Conservation (phyloP, 768 basidiomycete species). For the Termitomyces sp. region DNA sequence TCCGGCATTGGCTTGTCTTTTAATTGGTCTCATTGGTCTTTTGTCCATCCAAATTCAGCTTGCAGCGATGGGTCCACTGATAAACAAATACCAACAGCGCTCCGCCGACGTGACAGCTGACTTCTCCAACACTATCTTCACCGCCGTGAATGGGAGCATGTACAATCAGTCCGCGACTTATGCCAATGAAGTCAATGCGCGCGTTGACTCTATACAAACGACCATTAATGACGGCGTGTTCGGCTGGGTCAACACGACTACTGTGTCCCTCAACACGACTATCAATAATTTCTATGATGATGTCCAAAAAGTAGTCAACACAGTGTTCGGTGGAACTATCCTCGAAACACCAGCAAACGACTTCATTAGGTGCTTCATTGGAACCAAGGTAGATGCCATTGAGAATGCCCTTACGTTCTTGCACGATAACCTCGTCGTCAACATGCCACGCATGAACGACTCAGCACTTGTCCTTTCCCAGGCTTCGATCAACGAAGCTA, state of each 20-base stretch:
- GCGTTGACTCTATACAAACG: slow-evolving; percentile 63
- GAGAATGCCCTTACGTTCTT: slow-evolving; percentile 89
- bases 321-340: slow-evolving; percentile 80
- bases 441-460: slow-evolving; percentile 75
- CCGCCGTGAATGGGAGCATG: slow-evolving; percentile 79
- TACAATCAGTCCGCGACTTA: slow-evolving; percentile 74
- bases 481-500: slow-evolving; percentile 63
- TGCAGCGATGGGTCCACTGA: slow-evolving; percentile 69
- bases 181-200: slow-evolving; percentile 70
- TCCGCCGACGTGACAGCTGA: slow-evolving; percentile 57
- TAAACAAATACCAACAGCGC: slow-evolving; percentile 57
- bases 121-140: slow-evolving; percentile 68
- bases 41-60: slow-evolving; percentile 86
- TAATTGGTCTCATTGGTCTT: slow-evolving; percentile 89
- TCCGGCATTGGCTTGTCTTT: slow-evolving; percentile 84
- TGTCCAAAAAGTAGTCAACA: slow-evolving; percentile 70
- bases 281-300: slow-evolving; percentile 84
- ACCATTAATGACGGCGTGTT: slow-evolving; percentile 85
- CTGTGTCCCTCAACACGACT: slow-evolving; percentile 81
- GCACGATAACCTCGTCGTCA: slow-evolving; percentile 77
- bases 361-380: slow-evolving; percentile 86
- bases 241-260: slow-evolving; percentile 93
- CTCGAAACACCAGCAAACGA: slow-evolving; percentile 79
- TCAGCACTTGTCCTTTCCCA: slow-evolving; percentile 75
- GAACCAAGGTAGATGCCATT: slow-evolving; percentile 83